Conservation (phyloP, 352 stramenopile genomes). For the Phytopythium kandeliae region DNA sequence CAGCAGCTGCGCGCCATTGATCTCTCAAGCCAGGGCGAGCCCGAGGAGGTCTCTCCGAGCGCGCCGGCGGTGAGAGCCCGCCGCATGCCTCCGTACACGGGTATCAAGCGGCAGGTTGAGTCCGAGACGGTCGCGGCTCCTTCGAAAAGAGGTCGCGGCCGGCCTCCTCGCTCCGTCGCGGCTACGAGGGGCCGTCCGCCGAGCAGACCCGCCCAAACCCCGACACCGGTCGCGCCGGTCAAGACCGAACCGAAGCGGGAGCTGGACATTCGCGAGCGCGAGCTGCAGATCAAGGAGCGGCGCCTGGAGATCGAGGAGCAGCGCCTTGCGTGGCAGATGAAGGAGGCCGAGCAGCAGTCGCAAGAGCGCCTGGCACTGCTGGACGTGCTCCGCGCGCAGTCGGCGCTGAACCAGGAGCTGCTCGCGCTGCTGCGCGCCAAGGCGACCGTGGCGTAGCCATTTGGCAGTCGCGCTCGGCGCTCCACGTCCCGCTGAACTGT, state of each 20-base stretch:
- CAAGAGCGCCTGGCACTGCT: slow-evolving; percentile 29
- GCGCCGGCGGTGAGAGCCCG: background rate
- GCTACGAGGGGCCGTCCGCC: background rate
- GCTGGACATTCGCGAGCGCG: slow-evolving; percentile 18
- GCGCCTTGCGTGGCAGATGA: slow-evolving; percentile 25
- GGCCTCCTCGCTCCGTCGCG: background rate
- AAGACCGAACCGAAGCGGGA: slow-evolving; percentile 9
- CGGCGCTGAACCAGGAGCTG: slow-evolving; percentile 27
- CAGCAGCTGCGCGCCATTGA: slow-evolving; percentile 19
- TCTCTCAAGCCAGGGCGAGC: background rate
- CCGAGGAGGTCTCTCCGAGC: background rate
- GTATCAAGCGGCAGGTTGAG: background rate
- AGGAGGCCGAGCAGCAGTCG: slow-evolving; percentile 20
- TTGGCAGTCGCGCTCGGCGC: background rate
- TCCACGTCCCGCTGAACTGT: background rate
- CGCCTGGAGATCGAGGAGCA: slow-evolving; percentile 28
- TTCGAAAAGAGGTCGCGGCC: background rate
- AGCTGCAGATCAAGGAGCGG: slow-evolving; percentile 25
- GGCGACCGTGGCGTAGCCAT: background rate
- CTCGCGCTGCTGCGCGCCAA: slow-evolving; percentile 15
- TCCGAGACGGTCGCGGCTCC: background rate
- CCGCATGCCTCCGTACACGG: background rate
- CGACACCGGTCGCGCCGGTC: background rate
- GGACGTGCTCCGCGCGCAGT: slow-evolving; percentile 27
- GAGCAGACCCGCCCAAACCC: background rate